Conservation (phyloP, 1,284 basidiomycete species). For the Irpex sp. region DNA sequence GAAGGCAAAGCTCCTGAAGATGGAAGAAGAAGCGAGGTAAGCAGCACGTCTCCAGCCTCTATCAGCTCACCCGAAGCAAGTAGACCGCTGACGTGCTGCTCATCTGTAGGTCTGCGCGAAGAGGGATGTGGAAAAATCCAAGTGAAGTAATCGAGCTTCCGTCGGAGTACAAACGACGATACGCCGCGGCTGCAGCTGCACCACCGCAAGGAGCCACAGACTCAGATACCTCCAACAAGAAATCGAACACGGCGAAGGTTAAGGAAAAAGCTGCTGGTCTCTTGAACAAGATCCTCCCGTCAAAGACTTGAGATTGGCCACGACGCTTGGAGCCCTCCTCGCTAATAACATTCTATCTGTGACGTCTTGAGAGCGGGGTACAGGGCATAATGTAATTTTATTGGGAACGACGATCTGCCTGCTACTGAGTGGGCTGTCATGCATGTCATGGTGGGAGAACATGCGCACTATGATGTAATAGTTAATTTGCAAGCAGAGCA, state of each 20-base stretch:
- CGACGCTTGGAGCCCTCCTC: too few relatives aligned
- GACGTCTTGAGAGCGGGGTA: not conserved
- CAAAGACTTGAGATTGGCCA: not conserved
- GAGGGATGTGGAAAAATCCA: conserved; percentile 68
- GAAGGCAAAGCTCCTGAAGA: conserved; percentile 54
- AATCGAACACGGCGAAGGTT: not conserved
- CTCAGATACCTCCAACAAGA: not conserved
- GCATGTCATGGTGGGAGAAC: not conserved
- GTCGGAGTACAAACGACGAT: conserved; percentile 75
- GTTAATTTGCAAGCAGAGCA: not conserved
- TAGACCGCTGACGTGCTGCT: not conserved
- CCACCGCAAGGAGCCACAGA: not conserved
- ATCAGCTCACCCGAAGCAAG: not conserved
- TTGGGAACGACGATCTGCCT: not conserved
- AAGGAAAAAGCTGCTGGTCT: not conserved
- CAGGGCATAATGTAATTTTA: not conserved
- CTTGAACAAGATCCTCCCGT: not conserved
- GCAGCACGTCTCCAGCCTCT: conserved; percentile 19
- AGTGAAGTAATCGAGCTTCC: conserved; percentile 63
- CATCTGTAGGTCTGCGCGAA: conserved; percentile 42
- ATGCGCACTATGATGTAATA: not conserved
- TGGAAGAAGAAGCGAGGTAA: conserved; percentile 69
- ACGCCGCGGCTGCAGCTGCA: conserved; percentile 28
- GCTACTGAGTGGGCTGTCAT: not conserved
- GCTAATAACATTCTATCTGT: not conserved